phyloP scores from a whole-genome alignment of 306 rosid genomes.

The Datisca glomerata region DNA sequence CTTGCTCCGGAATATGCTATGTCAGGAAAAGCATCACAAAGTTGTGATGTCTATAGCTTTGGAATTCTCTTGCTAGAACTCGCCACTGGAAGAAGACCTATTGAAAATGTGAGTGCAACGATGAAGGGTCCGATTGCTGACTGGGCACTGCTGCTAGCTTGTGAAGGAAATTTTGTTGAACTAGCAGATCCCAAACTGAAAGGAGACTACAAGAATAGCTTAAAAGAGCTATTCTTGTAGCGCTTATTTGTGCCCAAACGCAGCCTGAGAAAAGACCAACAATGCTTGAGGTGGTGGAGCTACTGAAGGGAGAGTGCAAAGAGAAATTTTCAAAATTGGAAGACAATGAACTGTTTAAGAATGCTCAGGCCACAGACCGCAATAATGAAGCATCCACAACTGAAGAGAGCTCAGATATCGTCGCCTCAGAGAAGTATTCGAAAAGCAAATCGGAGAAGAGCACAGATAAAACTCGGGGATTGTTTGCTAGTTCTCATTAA shows the following conservation, averaged over 20 bases:
- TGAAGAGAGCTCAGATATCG: conserved; percentile 55
- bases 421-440: conserved; percentile 46
- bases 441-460: no score
- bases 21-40: conserved; percentile 73
- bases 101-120: conserved; percentile 22
- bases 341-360: conserved; percentile 44
- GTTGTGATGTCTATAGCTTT: no score
- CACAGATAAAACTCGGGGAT: no score
- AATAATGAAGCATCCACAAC: conserved; percentile 26
- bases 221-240: conserved; percentile 46
- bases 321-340: conserved; percentile 46
- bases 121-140: conserved; percentile 46
- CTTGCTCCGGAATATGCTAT: conserved; percentile 89
- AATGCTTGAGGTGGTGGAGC: conserved; percentile 57
- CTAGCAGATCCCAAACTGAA: conserved; percentile 63
- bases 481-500: no score
- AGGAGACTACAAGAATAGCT: conserved; percentile 60
- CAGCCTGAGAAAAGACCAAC: conserved; percentile 63
- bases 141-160: conserved; percentile 75
- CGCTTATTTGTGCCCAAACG: conserved; percentile 48
- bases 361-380: conserved; percentile 13
- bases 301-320: conserved; percentile 53
- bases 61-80: no score
- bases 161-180: conserved; percentile 46
- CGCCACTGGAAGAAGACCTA: no score